phyloP scores from a whole-genome alignment of 495 filamentous ascomycete genomes.

The Talaromyces wortmannii region DNA sequence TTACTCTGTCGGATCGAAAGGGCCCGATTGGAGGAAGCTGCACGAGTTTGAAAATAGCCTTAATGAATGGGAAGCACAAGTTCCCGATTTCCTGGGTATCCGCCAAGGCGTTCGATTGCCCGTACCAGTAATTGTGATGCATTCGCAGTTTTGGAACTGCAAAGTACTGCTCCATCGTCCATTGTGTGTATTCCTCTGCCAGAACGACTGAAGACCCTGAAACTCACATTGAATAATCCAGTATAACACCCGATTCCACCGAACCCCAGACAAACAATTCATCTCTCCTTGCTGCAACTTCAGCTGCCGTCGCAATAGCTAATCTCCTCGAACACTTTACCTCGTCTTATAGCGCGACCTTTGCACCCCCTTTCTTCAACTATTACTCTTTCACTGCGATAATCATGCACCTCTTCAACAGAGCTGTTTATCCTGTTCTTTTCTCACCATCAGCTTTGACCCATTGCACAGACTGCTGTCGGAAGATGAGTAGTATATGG shows the following conservation, averaged over 20 bases:
- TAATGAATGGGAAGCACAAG: background rate
- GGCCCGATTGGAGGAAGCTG: background rate
- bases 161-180: slow-evolving; percentile 1
- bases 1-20: background rate
- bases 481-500: slow-evolving; percentile 2
- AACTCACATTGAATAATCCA: no score
- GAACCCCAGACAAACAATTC: background rate
- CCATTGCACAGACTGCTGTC: background rate
- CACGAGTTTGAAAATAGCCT: background rate
- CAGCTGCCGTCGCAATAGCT: background rate
- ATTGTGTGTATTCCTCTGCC: background rate
- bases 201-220: no score
- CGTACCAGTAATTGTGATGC: background rate
- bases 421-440: background rate
- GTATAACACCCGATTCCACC: background rate
- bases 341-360: background rate
- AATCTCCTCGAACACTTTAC: background rate
- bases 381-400: slow-evolving; percentile 1
- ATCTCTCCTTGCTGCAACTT: background rate
- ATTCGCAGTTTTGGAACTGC: background rate
- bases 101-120: background rate
- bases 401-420: background rate
- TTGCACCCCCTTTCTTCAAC: background rate
- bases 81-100: background rate
- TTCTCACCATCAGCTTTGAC: background rate